Base-by-base conservation (phyloP, 2,329 filamentous ascomycete species). In the Chrysosporium queenslandicum region DNA sequence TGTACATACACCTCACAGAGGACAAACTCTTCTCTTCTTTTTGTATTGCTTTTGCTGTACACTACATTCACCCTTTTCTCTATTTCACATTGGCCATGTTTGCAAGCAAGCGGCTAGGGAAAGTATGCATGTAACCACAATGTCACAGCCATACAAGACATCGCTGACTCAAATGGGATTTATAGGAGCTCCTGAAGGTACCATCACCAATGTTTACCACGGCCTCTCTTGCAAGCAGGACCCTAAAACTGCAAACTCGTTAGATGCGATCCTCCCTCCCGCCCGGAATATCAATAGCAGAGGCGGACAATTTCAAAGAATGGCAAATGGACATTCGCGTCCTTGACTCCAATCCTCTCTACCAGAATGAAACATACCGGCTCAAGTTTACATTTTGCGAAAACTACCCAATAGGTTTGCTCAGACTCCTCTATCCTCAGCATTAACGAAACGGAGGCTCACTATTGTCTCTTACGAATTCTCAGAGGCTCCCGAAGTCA, bases 271-370 rank as follows among this genome's bases (percentile, higher is more conserved):
- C 74, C 43, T 74, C 76, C 59, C 71, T 81, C 4, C 79, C 81
- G 2, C 79, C 79, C 0, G 81, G 81, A 56, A 95, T 98, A 68
- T 76, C 79, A 46, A 80, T 97, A 46, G 82, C 94, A 55, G 80
- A 83, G 45, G 83, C 87, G 53, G 86, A 94, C 43, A 84, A 89
- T 66, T 82, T 95, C 49, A 79, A 87, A 63, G 85, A 92, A 72
- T 98, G 92, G 94, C 76, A 83, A 47, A 82, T 97, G 71, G 94
- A 98, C 66, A 94, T 98, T 50, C 75, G 79, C 59, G 91, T 98
- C 49, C 79, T 97, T 37, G 92, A 97, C 68, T 73, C 79, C 54
- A 98, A 98, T 64, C 91, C 91, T 1, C 72, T 98, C 45, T 98
- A 98, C 71, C 71, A 79, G 48, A 78, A 81, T 65, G 78, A 97